These are phyloP conservation scores for Lepidium sativum DNA, from an alignment of 345 rosid species.

Conservation along the genomic window DNA sequence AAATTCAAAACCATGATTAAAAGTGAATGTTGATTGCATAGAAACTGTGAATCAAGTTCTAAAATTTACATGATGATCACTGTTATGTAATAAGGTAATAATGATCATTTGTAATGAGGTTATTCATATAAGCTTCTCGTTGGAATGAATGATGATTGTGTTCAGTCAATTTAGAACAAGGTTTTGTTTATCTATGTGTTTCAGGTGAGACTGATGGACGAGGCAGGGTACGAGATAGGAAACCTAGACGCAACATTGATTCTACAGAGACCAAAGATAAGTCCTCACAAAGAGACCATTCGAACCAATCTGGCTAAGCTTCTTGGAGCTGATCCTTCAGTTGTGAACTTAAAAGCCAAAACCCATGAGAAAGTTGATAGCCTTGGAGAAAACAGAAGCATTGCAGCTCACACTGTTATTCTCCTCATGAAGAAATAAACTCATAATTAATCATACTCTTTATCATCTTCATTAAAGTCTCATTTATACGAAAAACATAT, in stretches of 20 bases:
- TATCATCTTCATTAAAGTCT: background rate
- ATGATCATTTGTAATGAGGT: too few relatives aligned
- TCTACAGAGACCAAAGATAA: constrained; percentile 76
- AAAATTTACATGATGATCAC: background rate
- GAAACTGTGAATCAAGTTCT: background rate
- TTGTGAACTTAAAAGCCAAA: constrained; percentile 78
- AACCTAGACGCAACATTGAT: constrained; percentile 92
- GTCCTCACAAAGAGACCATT: constrained; percentile 79
- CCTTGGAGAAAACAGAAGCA: constrained; percentile 87
- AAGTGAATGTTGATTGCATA: background rate
- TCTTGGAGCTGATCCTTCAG: constrained; percentile 77
- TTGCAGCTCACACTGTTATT: constrained; percentile 89
- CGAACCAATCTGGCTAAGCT: constrained; percentile 56
- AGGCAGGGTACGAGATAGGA: constrained; percentile 82
- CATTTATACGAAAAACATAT: background rate
- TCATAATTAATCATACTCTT: background rate
- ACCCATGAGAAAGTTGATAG: constrained; percentile 91
- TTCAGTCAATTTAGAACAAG: background rate
- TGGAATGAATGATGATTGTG: background rate
- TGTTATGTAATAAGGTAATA: background rate
- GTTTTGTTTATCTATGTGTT: background rate
- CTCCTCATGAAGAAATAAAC: constrained; percentile 57
- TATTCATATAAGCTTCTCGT: too few relatives aligned
- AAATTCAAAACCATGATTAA: background rate
- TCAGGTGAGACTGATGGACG: constrained; percentile 79